Base-by-base conservation (phyloP, 139 green algal genomes). In the Haematococcus lacustris region DNA sequence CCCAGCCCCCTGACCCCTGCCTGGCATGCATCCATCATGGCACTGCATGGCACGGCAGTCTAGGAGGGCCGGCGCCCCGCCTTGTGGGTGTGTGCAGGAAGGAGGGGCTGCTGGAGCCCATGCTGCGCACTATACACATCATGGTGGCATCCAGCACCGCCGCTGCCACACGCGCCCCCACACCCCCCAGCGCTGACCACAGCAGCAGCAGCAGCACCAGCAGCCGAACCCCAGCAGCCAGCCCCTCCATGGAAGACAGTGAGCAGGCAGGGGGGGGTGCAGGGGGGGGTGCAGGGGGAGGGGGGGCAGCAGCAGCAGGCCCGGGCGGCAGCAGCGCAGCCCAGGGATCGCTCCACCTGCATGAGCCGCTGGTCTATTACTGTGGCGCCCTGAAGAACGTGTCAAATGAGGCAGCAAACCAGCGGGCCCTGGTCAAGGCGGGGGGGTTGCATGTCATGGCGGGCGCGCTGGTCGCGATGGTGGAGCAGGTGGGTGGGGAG, bases 361-460 rank as follows among this genome's bases (percentile, higher is more conserved):
- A 63, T 72, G 67, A 85, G 75, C 80, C 73, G 13, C 67, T 86
- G 38, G 73, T 86, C 28, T 86, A 81, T 50, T 69, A 75, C 50
- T 77, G 74, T 60, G 80, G 80, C 41, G 71, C 64, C 30, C 71
- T 86, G 28, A 86, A 86, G 74, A 86, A 86, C 71, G 50, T 80
- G 3, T 74, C 70, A 43, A 80, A 82, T 60, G 80, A 85, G 43
- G 21, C 76, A 21, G 28, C 28, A 43, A 85, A 82, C 71, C 80
- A 85, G 73, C n/a, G 38, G 1, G 38, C 60, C 1, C 70, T 85
- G 37, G 73, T 80, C 57, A 80, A 80, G 71, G 60, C 76, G 40
- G 76, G 76, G 30, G 71, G 53, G 34, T 40, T 82, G 71, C 57
- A 69, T 21, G 76, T 77, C 66, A 13, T 75, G 59, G 59, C 32